These are phyloP conservation scores for Macrocybe sp. DNA, from an alignment of 1,284 basidiomycete species.

Conservation along the genomic window DNA sequence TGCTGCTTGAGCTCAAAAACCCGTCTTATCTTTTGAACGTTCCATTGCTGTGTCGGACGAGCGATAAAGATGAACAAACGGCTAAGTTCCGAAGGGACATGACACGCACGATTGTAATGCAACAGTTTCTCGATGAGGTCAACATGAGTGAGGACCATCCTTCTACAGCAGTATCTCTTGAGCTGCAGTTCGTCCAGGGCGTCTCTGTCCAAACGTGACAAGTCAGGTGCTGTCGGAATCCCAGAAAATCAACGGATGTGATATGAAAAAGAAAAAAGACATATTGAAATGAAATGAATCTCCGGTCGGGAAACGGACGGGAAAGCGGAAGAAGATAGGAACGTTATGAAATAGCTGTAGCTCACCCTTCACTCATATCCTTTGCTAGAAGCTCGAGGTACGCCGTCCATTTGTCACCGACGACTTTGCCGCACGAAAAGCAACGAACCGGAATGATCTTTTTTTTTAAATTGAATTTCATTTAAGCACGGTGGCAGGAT, in stretches of 20 bases:
- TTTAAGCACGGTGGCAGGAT: no score
- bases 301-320: background rate
- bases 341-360: slow-evolving; percentile 6
- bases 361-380: slow-evolving; percentile 84
- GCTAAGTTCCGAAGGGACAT: background rate
- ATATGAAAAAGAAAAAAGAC: background rate
- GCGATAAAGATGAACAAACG: background rate
- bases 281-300: background rate
- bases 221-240: no score
- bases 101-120: slow-evolving; percentile 88
- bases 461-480: no score
- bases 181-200: slow-evolving; percentile 89
- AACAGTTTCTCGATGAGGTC: slow-evolving; percentile 95
- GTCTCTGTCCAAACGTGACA: slow-evolving; percentile 43
- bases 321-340: background rate
- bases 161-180: slow-evolving; percentile 93
- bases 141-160: slow-evolving; percentile 98
- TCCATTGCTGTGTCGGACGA: slow-evolving; percentile 34
- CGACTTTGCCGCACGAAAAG: slow-evolving; percentile 92
- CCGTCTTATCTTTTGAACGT: slow-evolving; percentile 37
- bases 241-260: no score
- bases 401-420: slow-evolving; percentile 89
- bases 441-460: slow-evolving; percentile 86
- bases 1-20: slow-evolving; percentile 6
- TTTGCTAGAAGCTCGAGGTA: slow-evolving; percentile 78